phyloP scores from a whole-genome alignment of 129 eudicot genomes.

The Artemisia tridentata region DNA sequence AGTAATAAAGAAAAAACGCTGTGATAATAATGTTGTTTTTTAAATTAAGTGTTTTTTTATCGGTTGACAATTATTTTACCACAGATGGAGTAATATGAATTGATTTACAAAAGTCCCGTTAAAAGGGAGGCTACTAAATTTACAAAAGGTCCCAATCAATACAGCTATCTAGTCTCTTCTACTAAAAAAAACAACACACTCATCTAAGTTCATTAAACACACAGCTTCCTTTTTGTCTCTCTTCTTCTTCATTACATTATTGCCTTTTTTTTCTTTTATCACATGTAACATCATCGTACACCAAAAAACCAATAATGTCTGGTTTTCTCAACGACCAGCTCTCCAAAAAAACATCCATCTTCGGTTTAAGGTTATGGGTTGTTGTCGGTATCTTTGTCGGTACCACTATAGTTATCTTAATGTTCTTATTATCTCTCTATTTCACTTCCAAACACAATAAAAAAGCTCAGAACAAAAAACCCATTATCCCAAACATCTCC shows the following conservation, averaged over 20 bases:
- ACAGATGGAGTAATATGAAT: no score
- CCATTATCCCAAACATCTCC: neutral
- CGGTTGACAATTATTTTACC: no score
- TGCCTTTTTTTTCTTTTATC: slow-evolving; percentile 20
- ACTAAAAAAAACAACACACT: slow-evolving; percentile 18
- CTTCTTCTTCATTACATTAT: slow-evolving; percentile 9
- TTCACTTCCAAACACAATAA: slow-evolving; percentile 52
- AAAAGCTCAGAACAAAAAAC: neutral
- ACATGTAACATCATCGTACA: slow-evolving; percentile 39
- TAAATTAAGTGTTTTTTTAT: no score
- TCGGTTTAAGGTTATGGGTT: slow-evolving; percentile 76
- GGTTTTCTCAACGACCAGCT: slow-evolving; percentile 65
- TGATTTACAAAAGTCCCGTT: no score
- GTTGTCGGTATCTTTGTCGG: slow-evolving; percentile 79
- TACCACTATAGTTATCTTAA: slow-evolving; percentile 60
- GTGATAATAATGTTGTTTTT: no score
- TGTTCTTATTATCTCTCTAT: slow-evolving; percentile 73
- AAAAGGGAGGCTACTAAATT: neutral
- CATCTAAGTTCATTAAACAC: slow-evolving; percentile 23
- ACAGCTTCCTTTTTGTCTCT: slow-evolving; percentile 8
- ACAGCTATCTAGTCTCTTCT: neutral
- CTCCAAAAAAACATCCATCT: slow-evolving; percentile 64
- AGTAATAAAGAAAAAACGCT: no score
- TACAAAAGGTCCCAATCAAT: no score
- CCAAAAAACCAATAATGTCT: slow-evolving; percentile 13